Evolutionary conservation across 768 basidiomycete species (phyloP), one percentile per base, ranked within the genome.

Genomic region (Wakefieldia striispora): DNA sequence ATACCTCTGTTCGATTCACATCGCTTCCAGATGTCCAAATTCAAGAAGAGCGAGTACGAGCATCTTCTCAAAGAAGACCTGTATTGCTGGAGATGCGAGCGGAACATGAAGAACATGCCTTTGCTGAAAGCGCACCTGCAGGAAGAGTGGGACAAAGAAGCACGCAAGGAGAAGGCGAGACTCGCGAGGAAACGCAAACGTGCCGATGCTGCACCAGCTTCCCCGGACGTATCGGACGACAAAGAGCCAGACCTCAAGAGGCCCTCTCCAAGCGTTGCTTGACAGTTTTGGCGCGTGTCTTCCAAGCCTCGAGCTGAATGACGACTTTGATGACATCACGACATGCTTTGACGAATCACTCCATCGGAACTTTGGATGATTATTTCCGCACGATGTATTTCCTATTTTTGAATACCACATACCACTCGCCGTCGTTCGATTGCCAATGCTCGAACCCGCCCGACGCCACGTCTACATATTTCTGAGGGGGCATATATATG

Each of bases 111-210:
- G 58, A 90, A 84, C 51, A 86, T 95, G 50, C 89, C 91, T 0
- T 68, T 72, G 31, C 70, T 95, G 43, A 92, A 91, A 60, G 65
- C 64, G 10, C 93, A 95, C 63, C 72, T 95, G 8, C 79, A 85
- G 62, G 76, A 80, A 56, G 89, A 93, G 62, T 90, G 83, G 77
- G 77, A 84, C 33, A 70, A 72, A 42, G 67, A 77, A 45, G 71
- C 65, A 17, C 68, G 64, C 40, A 69, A 67, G 43, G 74, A 72
- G 58, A 77, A 74, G 54, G 68, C 66, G 33, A 75, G 63, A 48
- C 63, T 62, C 16, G 70, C 69, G 58, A 71, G 67, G 42, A 75
- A 76, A 62, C 68, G 73, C 51, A 76, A 76, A 47, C 57, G 61
- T n/a, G 55, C 51, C 13, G 51, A 51, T 4, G 38, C 27, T 14